Conservation (phyloP, 495 filamentous ascomycete species). For the Penicillium atrosanguineum region DNA sequence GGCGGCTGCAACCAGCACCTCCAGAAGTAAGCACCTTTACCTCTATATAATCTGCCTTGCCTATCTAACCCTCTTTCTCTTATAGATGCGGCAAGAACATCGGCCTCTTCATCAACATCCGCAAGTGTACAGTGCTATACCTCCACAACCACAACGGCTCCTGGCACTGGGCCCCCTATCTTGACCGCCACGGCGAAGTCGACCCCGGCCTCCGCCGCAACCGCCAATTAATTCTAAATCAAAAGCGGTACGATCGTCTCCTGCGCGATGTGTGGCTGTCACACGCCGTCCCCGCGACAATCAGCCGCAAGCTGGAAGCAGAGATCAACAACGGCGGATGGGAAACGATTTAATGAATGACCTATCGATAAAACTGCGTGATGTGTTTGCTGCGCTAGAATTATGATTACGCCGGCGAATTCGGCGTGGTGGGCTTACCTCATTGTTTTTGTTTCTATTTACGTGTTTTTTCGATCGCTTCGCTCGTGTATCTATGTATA, state of each 20-base stretch:
- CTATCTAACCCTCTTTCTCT: constrained; percentile 11
- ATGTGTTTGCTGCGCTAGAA: constrained; percentile 1
- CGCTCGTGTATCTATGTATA: neutral
- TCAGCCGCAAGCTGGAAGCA: constrained; percentile 83
- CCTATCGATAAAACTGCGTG: constrained; percentile 6
- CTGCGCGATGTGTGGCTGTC: constrained; percentile 83
- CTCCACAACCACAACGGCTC: constrained; percentile 77
- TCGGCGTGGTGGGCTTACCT: neutral
- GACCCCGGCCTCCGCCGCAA: constrained; percentile 78
- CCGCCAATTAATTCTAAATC: constrained; percentile 87
- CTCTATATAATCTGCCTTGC: neutral
- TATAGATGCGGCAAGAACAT: constrained; percentile 81
- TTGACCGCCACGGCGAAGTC: constrained; percentile 91
- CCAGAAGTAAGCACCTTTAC: constrained; percentile 61
- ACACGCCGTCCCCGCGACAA: constrained; percentile 82
- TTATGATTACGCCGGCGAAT: neutral
- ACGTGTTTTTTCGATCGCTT: neutral
- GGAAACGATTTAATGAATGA: constrained; percentile 71
- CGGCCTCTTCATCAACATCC: constrained; percentile 92
- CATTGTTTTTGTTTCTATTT: neutral
- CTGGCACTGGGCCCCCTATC: constrained; percentile 84
- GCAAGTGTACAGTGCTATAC: constrained; percentile 88
- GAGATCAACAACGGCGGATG: constrained; percentile 96
- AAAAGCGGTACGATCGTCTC: constrained; percentile 87
- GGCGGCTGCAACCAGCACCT: constrained; percentile 92